These are phyloP conservation scores for Parastagonospora avenae DNA, from an alignment of 2,329 filamentous ascomycete genomes.

Conservation along the genomic window DNA sequence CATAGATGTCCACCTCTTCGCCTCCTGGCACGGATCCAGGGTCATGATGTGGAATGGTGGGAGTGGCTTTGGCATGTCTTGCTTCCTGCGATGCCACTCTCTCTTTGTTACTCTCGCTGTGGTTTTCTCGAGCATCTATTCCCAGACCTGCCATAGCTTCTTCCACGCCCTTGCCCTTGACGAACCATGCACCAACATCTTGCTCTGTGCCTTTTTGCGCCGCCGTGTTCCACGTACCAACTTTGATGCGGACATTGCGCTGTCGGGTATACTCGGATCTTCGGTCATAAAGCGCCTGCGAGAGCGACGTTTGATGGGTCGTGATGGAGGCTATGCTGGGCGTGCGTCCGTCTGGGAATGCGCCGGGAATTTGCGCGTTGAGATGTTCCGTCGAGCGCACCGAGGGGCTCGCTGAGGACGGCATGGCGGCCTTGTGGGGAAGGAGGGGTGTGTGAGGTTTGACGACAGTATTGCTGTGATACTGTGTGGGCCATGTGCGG, in stretches of 20 bases:
- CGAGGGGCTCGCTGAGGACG: slow-evolving; percentile 25
- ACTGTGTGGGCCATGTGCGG: background rate
- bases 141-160: slow-evolving; percentile 63
- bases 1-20: slow-evolving; percentile 84
- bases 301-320: slow-evolving; percentile 54
- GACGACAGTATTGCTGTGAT: background rate
- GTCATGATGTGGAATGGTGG: slow-evolving; percentile 54
- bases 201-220: slow-evolving; percentile 82
- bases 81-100: slow-evolving; percentile 56
- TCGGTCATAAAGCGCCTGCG: slow-evolving; percentile 70
- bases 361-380: slow-evolving; percentile 55
- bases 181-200: slow-evolving; percentile 88
- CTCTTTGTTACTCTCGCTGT: slow-evolving; percentile 46
- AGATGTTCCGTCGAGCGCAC: slow-evolving; percentile 38
- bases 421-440: slow-evolving; percentile 30
- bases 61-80: slow-evolving; percentile 48
- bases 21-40: slow-evolving; percentile 57
- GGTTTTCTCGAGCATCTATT: slow-evolving; percentile 28
- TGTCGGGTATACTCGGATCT: slow-evolving; percentile 78
- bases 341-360: slow-evolving; percentile 49
- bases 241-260: slow-evolving; percentile 79
- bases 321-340: slow-evolving; percentile 33
- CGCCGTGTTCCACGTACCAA: slow-evolving; percentile 96
- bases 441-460: slow-evolving; percentile 1
- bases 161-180: slow-evolving; percentile 73